These are phyloP conservation scores for Sporothrix pseudoabietina DNA, from an alignment of 2,329 filamentous ascomycete genomes.

Conservation along the genomic window DNA sequence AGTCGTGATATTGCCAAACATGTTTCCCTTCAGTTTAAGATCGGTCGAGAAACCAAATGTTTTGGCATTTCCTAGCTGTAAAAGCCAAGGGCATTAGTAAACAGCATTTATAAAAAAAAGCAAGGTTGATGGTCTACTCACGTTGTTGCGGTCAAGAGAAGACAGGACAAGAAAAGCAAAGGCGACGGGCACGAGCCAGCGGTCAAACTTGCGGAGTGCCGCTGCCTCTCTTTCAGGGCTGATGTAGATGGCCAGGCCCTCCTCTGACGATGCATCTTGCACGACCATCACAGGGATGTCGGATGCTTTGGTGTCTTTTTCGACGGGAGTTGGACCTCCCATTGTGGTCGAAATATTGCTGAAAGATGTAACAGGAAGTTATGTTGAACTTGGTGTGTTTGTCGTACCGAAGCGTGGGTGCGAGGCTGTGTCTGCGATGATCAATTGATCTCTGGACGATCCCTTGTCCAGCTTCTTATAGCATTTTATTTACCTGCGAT, in stretches of 20 bases:
- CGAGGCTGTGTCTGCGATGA: background rate
- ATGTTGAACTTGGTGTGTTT: background rate
- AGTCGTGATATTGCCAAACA: conserved; percentile 32
- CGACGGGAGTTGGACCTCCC: background rate
- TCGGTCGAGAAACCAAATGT: conserved; percentile 27
- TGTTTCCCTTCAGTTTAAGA: conserved; percentile 25
- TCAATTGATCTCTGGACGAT: background rate
- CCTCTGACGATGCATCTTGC: conserved; percentile 9
- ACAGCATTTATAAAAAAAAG: background rate
- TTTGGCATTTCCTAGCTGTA: conserved; percentile 30
- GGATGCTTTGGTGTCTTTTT: background rate
- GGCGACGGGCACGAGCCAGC: conserved; percentile 31
- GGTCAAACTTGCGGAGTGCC: conserved; percentile 33
- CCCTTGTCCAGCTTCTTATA: background rate
- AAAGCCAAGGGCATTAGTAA: background rate
- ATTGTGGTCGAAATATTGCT: background rate
- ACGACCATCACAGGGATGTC: background rate
- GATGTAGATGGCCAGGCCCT: conserved; percentile 28
- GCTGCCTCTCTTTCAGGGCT: conserved; percentile 32
- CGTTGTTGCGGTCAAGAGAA: conserved; percentile 25
- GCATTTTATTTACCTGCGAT: background rate
- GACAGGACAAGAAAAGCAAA: conserved; percentile 31
- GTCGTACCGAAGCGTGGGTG: background rate
- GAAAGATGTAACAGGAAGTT: background rate
- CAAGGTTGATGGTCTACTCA: background rate